Percentiles rank a stretch among this genome's conserved stretches.
These are phyloP conservation scores for Lolium multiflorum DNA, from an alignment of 176 grass and related monocot species.

Conservation along the genomic window DNA sequence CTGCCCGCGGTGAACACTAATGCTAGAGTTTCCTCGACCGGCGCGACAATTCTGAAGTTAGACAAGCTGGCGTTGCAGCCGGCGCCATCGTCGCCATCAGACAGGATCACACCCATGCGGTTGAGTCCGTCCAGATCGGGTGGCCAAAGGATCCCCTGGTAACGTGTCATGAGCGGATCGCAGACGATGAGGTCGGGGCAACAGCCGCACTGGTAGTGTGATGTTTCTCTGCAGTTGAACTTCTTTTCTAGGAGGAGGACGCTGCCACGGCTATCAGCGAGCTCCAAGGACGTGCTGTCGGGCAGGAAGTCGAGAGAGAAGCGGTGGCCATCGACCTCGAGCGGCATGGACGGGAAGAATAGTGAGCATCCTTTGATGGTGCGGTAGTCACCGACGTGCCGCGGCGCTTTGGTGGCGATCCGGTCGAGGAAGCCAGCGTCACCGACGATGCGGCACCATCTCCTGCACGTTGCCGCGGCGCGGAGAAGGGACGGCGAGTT, in stretches of 20 bases:
- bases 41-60: background rate
- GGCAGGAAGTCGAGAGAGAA: conserved; percentile 33
- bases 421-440: no score
- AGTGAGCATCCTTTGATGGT: no score
- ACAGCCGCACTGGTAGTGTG: background rate
- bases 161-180: background rate
- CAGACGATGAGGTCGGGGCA: conserved; percentile 1
- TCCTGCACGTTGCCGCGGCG: no score
- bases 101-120: background rate
- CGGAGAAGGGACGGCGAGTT: no score
- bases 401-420: no score
- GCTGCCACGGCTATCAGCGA: conserved; percentile 14
- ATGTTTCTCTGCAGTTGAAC: background rate
- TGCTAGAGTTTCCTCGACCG: background rate
- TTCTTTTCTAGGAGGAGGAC: conserved; percentile 25
- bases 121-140: background rate
- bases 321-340: no score
- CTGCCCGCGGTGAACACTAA: background rate
- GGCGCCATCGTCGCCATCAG: background rate
- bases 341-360: no score
- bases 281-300: background rate
- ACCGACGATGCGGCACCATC: no score
- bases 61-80: background rate
- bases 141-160: background rate
- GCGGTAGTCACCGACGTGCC: no score